Evolutionary conservation across 495 filamentous ascomycete species (phyloP).

Genomic region (Pyronema domesticum): DNA sequence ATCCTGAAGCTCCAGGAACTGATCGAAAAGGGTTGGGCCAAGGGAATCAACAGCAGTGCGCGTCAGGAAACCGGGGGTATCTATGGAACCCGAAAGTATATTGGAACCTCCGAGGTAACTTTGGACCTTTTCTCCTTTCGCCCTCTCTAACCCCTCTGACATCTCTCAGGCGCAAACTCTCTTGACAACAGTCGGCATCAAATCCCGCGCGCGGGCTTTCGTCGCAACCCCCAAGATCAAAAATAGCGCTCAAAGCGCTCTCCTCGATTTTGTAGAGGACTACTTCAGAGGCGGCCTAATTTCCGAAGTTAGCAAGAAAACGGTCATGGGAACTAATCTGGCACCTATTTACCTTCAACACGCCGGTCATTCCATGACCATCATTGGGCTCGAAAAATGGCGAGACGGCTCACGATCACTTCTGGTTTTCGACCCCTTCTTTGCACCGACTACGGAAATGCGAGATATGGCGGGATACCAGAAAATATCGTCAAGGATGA

Average conservation of each 20-base stretch:
- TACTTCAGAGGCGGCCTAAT: constrained; percentile 47
- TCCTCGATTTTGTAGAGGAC: constrained; percentile 49
- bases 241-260: constrained; percentile 33
- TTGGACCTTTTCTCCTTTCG: constrained; percentile 10
- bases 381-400: constrained; percentile 64
- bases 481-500: constrained; percentile 27
- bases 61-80: constrained; percentile 76
- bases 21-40: constrained; percentile 84
- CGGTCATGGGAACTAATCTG: constrained; percentile 44
- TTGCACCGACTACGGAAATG: constrained; percentile 48
- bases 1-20: constrained; percentile 73
- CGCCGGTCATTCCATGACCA: constrained; percentile 75
- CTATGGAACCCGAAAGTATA: constrained; percentile 76
- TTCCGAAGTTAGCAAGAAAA: constrained; percentile 12
- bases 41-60: constrained; percentile 57
- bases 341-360: constrained; percentile 89
- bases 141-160: background rate
- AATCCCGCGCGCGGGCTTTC: constrained; percentile 19
- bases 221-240: constrained; percentile 7
- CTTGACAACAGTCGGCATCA: constrained; percentile 48
- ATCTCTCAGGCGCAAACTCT: constrained; percentile 55
- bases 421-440: constrained; percentile 80
- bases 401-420: constrained; percentile 49
- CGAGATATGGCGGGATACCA: constrained; percentile 34
- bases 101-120: constrained; percentile 75